These are phyloP conservation scores for Cornus controversa DNA, from an alignment of 148 eudicot genomes.

Conservation along the genomic window DNA sequence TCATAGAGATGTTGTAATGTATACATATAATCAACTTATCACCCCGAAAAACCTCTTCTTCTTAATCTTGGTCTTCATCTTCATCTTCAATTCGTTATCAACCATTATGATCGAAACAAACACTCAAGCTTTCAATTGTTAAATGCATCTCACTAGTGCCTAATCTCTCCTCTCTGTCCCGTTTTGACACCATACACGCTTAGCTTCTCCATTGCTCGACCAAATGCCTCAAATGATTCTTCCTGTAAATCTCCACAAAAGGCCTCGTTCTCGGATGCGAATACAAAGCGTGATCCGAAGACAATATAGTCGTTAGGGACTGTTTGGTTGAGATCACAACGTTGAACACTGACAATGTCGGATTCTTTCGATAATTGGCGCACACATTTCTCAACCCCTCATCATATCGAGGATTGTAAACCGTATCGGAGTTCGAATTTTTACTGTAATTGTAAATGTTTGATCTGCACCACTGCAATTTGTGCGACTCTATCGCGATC, in stretches of 20 bases:
- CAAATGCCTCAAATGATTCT: conserved; percentile 56
- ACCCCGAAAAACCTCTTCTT: neutral
- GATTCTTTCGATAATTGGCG: conserved; percentile 29
- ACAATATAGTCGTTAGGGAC: conserved; percentile 40
- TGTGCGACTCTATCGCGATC: too few relatives aligned
- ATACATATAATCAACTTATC: conserved; percentile 3
- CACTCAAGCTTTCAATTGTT: conserved; percentile 17
- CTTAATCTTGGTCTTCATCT: too few relatives aligned
- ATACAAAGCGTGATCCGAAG: conserved; percentile 33
- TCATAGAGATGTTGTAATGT: neutral
- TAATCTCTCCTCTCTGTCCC: conserved; percentile 61
- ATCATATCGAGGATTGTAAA: conserved; percentile 36
- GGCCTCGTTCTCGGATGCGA: conserved; percentile 40
- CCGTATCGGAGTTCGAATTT: conserved; percentile 25
- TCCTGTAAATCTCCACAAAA: conserved; percentile 46
- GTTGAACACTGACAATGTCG: conserved; percentile 43
- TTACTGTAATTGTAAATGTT: conserved; percentile 38
- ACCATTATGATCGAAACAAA: neutral
- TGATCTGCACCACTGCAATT: too few relatives aligned
- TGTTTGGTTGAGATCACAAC: too few relatives aligned
- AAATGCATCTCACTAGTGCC: conserved; percentile 77
- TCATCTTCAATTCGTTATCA: neutral
- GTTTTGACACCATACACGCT: conserved; percentile 61
- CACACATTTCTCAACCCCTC: conserved; percentile 34
- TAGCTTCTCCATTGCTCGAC: conserved; percentile 72